Base-by-base conservation (phyloP, 345 rosid species). In the Ricinus communis region DNA sequence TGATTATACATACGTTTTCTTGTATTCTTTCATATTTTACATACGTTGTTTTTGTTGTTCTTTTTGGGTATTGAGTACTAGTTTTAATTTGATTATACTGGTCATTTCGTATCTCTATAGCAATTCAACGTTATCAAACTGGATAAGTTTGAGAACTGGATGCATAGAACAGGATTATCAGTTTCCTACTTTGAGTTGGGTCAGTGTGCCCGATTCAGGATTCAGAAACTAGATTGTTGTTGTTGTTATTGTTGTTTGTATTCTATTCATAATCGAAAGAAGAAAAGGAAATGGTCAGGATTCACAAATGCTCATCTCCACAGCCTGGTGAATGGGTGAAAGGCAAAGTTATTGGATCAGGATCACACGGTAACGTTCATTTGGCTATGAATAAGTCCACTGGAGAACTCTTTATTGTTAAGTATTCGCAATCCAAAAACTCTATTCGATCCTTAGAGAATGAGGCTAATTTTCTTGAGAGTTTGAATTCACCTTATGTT, bases 301-400 rank as follows among this genome's bases (percentile, higher is more conserved):
- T 27, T 61, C 15, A 8, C 38, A 50, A 60, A 31, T 33, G 46
- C 0, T 65, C 51, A 14, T 68, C 57, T 47, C 68, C 49, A 28
- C 45, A 27, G 19, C 72, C 76, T 7, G 22, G 73, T 0, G 43
- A 63, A 59, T 78, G 85, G 82, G 61, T 77, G 45, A 80, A 65
- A 65, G 78, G 78, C 8, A 80, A 77, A 69, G 69, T 66, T 15
- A 71, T 75, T 51, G 84, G 82, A 8, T 73, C 77, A 1, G 84
- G 85, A 46, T 68, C 84, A 3, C 75, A 70, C 24, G 84, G 83
- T 24, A 65, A 73, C 25, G 85, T 80, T 49, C 76, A 71, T 60
- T 68, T 83, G 59, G 82, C 85, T 33, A 71, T 78, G 74, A 69
- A 70, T 19, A 77, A 77, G 30, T 59, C 51, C 40, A 77, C 69